A percentile compares a stretch with the other conserved stretches of the same genome.
Conservation (phyloP, 164 flowering plant genomes). For the Stephania yunnanensis region DNA sequence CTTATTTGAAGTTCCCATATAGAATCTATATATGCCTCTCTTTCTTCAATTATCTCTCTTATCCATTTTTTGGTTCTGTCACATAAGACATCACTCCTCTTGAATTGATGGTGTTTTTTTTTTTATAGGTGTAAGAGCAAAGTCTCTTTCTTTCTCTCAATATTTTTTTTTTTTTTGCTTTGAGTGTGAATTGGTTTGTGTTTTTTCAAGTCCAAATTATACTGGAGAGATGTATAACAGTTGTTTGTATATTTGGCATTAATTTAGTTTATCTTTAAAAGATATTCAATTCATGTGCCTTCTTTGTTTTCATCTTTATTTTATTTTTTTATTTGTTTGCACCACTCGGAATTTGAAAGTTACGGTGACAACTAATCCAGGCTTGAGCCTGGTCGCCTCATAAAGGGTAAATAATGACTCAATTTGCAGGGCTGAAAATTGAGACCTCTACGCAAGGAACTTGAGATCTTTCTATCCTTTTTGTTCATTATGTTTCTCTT, state of each 20-base stretch:
- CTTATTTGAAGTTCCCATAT: conserved; percentile 15
- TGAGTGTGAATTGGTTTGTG: conserved; percentile 28
- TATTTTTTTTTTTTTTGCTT: conserved; percentile 19
- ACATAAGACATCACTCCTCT: conserved; percentile 19
- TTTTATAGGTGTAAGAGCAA: conserved; percentile 22
- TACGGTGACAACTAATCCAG: too few relatives aligned
- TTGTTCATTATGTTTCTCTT: neutral
- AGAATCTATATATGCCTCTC: conserved; percentile 12
- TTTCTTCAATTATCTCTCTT: conserved; percentile 12
- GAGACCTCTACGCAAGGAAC: too few relatives aligned
- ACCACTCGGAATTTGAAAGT: neutral
- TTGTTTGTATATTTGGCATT: conserved; percentile 28
- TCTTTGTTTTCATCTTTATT: neutral
- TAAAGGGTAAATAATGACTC: too few relatives aligned
- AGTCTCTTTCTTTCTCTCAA: neutral
- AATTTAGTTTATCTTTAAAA: conserved; percentile 20
- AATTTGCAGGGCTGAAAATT: too few relatives aligned
- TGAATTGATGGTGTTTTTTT: conserved; percentile 19
- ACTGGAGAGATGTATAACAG: conserved; percentile 24
- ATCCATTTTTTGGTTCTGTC: conserved; percentile 11
- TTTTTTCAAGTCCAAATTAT: conserved; percentile 20
- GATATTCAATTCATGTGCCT: neutral
- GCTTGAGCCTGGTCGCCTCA: too few relatives aligned
- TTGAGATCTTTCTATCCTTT: neutral
- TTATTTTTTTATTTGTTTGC: conserved; percentile 7